phyloP scores from a whole-genome alignment of 495 filamentous ascomycete genomes.

The Aspergillus steynii region DNA sequence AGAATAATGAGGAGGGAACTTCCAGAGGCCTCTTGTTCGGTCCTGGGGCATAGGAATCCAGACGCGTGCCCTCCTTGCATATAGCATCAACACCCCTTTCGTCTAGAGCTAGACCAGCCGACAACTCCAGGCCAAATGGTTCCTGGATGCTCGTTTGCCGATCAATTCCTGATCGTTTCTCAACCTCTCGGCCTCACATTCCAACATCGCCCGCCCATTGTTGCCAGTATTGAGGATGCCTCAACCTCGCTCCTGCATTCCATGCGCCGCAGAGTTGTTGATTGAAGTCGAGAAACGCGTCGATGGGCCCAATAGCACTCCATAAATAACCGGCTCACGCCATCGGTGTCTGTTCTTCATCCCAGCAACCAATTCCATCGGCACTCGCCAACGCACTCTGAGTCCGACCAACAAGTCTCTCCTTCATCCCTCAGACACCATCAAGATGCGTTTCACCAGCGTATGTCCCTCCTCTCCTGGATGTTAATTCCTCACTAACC shows the following conservation, averaged over 20 bases:
- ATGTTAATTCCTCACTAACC: not conserved
- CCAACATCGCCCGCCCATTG: not conserved
- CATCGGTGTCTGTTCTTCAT: not conserved
- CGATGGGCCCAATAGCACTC: not conserved
- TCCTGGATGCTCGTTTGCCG: not conserved
- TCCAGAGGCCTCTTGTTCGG: not conserved
- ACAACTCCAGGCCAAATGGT: not conserved
- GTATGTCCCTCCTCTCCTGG: constrained; percentile 1
- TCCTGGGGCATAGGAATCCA: not conserved
- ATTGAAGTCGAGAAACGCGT: not conserved
- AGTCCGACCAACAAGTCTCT: not conserved
- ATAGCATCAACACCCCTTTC: not conserved
- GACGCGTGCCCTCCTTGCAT: not conserved
- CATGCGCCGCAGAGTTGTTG: not conserved
- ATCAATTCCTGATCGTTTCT: not conserved
- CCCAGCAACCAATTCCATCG: not conserved
- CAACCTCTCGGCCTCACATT: not conserved
- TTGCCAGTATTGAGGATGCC: not conserved
- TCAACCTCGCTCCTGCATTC: constrained; percentile 3
- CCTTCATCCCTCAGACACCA: not conserved
- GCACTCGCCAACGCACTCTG: not conserved
- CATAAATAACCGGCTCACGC: not conserved
- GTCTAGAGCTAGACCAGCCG: not conserved
- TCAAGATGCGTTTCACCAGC: constrained; percentile 19
- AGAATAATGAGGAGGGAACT: not conserved